Percentiles rank a stretch among this genome's conserved stretches.
Conservation (phyloP, 805 yeast genomes). For the Ogataea wickerhamii region DNA sequence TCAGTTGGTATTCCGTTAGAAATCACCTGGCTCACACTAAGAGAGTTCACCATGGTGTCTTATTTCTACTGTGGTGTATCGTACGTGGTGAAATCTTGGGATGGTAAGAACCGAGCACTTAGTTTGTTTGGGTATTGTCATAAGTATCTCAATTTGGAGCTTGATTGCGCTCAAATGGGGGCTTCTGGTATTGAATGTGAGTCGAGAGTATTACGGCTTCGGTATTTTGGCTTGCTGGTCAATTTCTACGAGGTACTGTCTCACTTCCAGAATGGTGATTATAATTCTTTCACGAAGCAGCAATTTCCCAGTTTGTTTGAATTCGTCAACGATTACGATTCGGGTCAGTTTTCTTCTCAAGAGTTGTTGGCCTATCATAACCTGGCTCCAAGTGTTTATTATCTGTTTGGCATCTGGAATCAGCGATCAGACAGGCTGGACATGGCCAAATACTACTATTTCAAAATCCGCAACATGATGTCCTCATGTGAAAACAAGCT, state of each 20-base stretch:
- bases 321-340: conserved; percentile 37
- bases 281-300: conserved; percentile 6
- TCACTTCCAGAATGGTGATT: conserved; percentile 27
- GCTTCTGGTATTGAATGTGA: conserved; percentile 25
- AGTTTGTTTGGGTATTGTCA: conserved; percentile 38
- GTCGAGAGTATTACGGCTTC: conserved; percentile 27
- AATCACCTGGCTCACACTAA: conserved; percentile 40
- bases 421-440: conserved; percentile 37
- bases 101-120: conserved; percentile 33
- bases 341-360: conserved; percentile 35
- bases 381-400: conserved; percentile 37
- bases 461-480: conserved; percentile 30
- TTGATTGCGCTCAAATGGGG: conserved; percentile 6
- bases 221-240: conserved; percentile 29
- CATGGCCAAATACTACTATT: conserved; percentile 39
- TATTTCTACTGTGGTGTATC: conserved; percentile 43
- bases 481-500: conserved; percentile 19
- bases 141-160: conserved; percentile 30
- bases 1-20: conserved; percentile 21
- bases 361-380: conserved; percentile 37
- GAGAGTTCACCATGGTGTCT: conserved; percentile 39
- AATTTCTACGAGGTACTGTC: conserved; percentile 37
- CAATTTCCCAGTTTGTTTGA: conserved; percentile 13
- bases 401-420: conserved; percentile 37
- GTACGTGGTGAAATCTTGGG: conserved; percentile 35